Conservation (phyloP, 2,329 filamentous ascomycete genomes). For the Phaeomoniella chlamydospora region DNA sequence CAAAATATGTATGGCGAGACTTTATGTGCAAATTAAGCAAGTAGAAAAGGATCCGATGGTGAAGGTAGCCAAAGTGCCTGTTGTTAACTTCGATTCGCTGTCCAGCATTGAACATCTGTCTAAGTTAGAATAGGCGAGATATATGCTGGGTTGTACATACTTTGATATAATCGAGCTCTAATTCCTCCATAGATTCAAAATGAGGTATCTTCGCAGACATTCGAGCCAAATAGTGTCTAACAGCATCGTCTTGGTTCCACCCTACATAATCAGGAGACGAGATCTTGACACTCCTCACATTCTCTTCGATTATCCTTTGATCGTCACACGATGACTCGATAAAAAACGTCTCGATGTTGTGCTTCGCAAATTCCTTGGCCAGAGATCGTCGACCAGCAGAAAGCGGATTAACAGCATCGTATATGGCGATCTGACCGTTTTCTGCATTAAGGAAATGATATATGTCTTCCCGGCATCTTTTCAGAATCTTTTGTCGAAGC, state of each 20-base stretch:
- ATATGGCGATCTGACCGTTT: slow-evolving; percentile 95
- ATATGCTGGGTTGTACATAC: slow-evolving; percentile 13
- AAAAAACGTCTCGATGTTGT: slow-evolving; percentile 92
- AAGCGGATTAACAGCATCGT: slow-evolving; percentile 92
- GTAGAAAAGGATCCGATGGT: slow-evolving; percentile 95
- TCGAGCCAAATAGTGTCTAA: slow-evolving; percentile 76
- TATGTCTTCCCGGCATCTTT: slow-evolving; percentile 94
- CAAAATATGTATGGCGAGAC: slow-evolving; percentile 84
- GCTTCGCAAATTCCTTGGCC: slow-evolving; percentile 94
- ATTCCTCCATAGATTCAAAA: slow-evolving; percentile 93
- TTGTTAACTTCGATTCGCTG: slow-evolving; percentile 92
- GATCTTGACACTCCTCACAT: slow-evolving; percentile 94
- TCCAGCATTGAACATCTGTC: slow-evolving; percentile 85
- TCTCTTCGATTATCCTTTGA: slow-evolving; percentile 85
- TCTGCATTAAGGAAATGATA: slow-evolving; percentile 93
- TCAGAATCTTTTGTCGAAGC: slow-evolving; percentile 88
- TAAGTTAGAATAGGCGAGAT: background rate
- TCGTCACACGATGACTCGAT: slow-evolving; percentile 94
- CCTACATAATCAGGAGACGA: slow-evolving; percentile 89
- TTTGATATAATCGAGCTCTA: slow-evolving; percentile 91
- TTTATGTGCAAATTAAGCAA: slow-evolving; percentile 97
- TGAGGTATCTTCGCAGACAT: slow-evolving; percentile 88
- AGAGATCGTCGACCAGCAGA: slow-evolving; percentile 67
- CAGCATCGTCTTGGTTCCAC: slow-evolving; percentile 85
- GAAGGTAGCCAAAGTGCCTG: slow-evolving; percentile 89